These are phyloP conservation scores for Alectoria sarmentosa DNA, from an alignment of 495 filamentous ascomycete species.

Conservation along the genomic window DNA sequence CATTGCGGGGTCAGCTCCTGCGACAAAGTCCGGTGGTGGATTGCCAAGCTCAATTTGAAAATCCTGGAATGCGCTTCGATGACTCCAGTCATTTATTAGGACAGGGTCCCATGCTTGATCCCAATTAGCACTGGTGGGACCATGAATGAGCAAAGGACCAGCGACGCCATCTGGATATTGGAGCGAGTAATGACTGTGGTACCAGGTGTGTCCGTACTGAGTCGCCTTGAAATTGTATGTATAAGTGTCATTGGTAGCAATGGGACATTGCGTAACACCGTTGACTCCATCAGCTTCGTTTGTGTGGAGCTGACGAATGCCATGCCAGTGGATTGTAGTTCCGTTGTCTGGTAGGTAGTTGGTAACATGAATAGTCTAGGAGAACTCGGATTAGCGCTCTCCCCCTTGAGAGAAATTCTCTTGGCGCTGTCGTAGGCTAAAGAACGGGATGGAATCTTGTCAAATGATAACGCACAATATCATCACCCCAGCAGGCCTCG, in stretches of 20 bases:
- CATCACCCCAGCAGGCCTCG: conserved; percentile 26
- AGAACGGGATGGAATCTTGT: neutral
- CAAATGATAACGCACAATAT: conserved; percentile 23
- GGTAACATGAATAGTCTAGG: conserved; percentile 31
- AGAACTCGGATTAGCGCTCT: too few relatives aligned
- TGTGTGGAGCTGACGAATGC: conserved; percentile 43
- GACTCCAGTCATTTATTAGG: conserved; percentile 23
- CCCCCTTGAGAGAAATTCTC: too few relatives aligned
- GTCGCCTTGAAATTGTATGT: conserved; percentile 47
- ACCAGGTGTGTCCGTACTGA: conserved; percentile 56
- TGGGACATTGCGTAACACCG: conserved; percentile 45
- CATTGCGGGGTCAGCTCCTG: conserved; percentile 12
- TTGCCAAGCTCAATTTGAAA: conserved; percentile 18
- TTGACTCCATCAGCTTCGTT: conserved; percentile 40
- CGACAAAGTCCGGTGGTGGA: neutral
- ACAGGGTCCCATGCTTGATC: conserved; percentile 28
- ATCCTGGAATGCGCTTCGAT: conserved; percentile 18
- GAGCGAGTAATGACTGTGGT: conserved; percentile 44
- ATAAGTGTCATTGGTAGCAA: conserved; percentile 34
- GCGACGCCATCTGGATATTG: conserved; percentile 39
- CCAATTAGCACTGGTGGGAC: conserved; percentile 34
- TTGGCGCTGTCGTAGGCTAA: too few relatives aligned
- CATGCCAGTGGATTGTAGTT: conserved; percentile 20
- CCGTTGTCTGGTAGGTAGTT: conserved; percentile 23
- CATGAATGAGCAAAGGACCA: conserved; percentile 35